These are phyloP conservation scores for Coleophoma eucalyptorum DNA, from an alignment of 2,329 filamentous ascomycete species.

Conservation along the genomic window DNA sequence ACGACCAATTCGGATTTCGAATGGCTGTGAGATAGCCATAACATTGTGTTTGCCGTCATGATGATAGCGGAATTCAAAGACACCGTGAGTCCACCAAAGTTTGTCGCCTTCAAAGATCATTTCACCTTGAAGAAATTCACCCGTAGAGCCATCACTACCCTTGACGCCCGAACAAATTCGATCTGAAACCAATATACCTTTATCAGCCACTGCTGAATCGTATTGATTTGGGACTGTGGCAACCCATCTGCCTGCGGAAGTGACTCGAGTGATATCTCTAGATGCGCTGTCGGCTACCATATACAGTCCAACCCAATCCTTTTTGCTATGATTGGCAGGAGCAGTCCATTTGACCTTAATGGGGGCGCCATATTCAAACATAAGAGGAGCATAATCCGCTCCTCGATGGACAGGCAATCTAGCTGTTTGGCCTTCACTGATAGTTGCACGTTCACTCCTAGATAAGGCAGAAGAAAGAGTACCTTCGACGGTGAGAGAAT, in stretches of 20 bases:
- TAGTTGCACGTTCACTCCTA: slow-evolving; percentile 57
- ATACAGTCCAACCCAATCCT: slow-evolving; percentile 95
- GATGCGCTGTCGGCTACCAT: slow-evolving; percentile 92
- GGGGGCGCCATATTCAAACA: slow-evolving; percentile 85
- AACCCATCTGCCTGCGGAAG: slow-evolving; percentile 85
- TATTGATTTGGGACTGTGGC: slow-evolving; percentile 75
- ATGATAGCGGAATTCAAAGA: slow-evolving; percentile 96
- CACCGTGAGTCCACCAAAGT: slow-evolving; percentile 94
- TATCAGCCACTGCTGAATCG: slow-evolving; percentile 70
- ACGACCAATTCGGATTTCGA: slow-evolving; percentile 79
- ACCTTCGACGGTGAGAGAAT: slow-evolving; percentile 72
- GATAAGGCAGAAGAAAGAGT: slow-evolving; percentile 49
- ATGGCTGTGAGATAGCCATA: slow-evolving; percentile 90
- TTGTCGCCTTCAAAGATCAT: slow-evolving; percentile 89
- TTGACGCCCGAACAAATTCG: slow-evolving; percentile 43
- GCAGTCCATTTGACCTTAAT: slow-evolving; percentile 90
- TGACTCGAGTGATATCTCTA: slow-evolving; percentile 76
- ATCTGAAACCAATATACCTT: slow-evolving; percentile 71
- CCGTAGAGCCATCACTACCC: slow-evolving; percentile 42
- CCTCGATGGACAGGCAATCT: slow-evolving; percentile 59
- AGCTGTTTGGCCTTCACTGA: slow-evolving; percentile 69
- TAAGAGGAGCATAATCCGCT: slow-evolving; percentile 66
- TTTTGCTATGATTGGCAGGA: slow-evolving; percentile 79
- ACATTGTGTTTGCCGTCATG: slow-evolving; percentile 90
- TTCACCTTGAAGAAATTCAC: slow-evolving; percentile 69